Evolutionary conservation across 2,329 filamentous ascomycete genomes (phyloP), one percentile per base, ranked within the genome.

Genomic region (Phaeosphaeria sp.): DNA sequence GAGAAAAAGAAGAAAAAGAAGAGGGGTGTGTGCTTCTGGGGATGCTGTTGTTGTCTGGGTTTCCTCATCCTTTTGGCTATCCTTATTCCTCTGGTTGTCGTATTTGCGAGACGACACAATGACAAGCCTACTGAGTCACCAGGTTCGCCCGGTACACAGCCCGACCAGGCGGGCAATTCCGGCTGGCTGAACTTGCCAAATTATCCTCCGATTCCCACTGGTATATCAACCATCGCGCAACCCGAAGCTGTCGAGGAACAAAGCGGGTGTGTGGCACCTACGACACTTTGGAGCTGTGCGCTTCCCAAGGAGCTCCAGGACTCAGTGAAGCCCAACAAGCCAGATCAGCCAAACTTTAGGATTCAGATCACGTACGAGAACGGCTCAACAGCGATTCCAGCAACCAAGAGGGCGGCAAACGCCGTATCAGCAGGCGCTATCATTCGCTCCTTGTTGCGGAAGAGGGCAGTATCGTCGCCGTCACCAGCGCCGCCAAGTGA

Each of bases 151-250:
- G 62, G 45, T 18, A 63, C 64, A 43, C 63, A 66, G 18, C 63
- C 66, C 15, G 61, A 59, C 24, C 55, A 59, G 33, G 61, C 58
- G 55, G 47, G 21, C 18, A 54, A 46, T 25, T 67, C 84, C 1
- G 79, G 84, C 49, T 97, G 92, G 90, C 82, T 97, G 55, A 97
- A 96, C 72, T 75, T 96, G 60, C 96, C 93, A 1, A 88, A 89
- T 50, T 97, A 91, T 65, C 93, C 93, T 18, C 90, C 93, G 0
- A 91, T 97, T 69, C 92, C 91, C 1, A 94, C 91, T 0, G 94
- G 93, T 0, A 84, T 94, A 18, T 84, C 91, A 59, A 96, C 92
- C 0, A 84, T 97, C 17, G 86, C 91, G 17, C 90, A 89, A 5
- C 87, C 92, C 0, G 86, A 91, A 65, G 87, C 90, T 49, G 84